These are phyloP conservation scores for Leccinum solheimii DNA, from an alignment of 1,284 basidiomycete genomes.

Conservation along the genomic window DNA sequence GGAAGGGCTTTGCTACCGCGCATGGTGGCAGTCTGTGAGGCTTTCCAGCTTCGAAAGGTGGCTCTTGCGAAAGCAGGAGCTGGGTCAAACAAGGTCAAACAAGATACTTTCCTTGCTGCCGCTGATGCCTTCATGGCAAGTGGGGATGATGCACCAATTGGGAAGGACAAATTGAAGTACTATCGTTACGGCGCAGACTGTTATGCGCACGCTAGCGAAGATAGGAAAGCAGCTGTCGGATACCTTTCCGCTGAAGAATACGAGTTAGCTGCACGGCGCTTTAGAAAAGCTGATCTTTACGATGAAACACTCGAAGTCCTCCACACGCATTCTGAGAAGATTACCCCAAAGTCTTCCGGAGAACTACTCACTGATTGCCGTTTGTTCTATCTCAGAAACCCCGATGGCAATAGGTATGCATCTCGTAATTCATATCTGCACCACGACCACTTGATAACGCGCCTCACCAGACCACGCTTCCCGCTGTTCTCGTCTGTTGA, in stretches of 20 bases:
- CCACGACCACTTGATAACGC: slow-evolving; percentile 1
- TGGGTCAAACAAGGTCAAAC: slow-evolving; percentile 21
- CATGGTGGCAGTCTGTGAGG: slow-evolving; percentile 47
- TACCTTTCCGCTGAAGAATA: slow-evolving; percentile 49
- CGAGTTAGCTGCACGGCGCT: slow-evolving; percentile 46
- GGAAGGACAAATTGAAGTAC: slow-evolving; percentile 40
- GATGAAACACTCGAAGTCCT: slow-evolving; percentile 55
- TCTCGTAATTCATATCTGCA: not conserved
- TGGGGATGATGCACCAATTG: slow-evolving; percentile 33
- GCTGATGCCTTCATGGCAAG: slow-evolving; percentile 50
- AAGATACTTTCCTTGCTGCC: slow-evolving; percentile 45
- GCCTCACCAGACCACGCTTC: slow-evolving; percentile 42
- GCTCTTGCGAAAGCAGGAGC: slow-evolving; percentile 36
- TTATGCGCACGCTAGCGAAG: slow-evolving; percentile 43
- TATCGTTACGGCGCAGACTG: slow-evolving; percentile 56
- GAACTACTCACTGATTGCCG: slow-evolving; percentile 49
- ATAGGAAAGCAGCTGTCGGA: slow-evolving; percentile 45
- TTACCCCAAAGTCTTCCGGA: slow-evolving; percentile 39
- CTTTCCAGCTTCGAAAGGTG: slow-evolving; percentile 45
- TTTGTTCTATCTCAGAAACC: slow-evolving; percentile 49
- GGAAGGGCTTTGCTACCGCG: slow-evolving; percentile 48
- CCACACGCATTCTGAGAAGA: slow-evolving; percentile 30
- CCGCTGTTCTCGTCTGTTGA: slow-evolving; percentile 54
- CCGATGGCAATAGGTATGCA: slow-evolving; percentile 32
- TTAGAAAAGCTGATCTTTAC: slow-evolving; percentile 50